These are phyloP conservation scores for Yarrowia keelungensis DNA, from an alignment of 805 yeast species.

Conservation along the genomic window DNA sequence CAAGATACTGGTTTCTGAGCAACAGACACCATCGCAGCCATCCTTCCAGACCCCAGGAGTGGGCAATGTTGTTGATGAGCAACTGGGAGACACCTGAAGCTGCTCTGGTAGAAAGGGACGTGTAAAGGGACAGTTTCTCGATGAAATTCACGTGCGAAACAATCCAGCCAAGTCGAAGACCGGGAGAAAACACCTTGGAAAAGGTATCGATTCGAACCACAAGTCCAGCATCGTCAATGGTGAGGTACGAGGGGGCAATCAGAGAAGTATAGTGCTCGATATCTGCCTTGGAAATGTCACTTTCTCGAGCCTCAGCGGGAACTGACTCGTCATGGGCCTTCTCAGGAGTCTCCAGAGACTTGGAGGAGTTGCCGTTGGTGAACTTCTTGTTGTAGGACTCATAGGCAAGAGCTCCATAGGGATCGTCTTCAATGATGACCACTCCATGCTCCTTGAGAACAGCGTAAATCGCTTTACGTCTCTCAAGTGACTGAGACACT, in stretches of 20 bases:
- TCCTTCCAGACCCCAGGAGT: conserved; percentile 33
- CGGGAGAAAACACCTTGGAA: conserved; percentile 82
- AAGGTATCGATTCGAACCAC: conserved; percentile 80
- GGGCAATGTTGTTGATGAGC: conserved; percentile 31
- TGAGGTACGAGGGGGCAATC: conserved; percentile 67
- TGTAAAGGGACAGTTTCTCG: conserved; percentile 50
- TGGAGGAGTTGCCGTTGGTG: neutral
- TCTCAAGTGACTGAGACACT: conserved; percentile 62
- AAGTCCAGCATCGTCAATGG: conserved; percentile 78
- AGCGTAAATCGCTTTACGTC: conserved; percentile 65
- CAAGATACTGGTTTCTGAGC: conserved; percentile 27
- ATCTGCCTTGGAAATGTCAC: conserved; percentile 49
- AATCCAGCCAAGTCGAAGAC: conserved; percentile 75
- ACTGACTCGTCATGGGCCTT: conserved; percentile 8
- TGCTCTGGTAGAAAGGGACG: conserved; percentile 19
- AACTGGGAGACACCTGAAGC: conserved; percentile 24
- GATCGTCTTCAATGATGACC: conserved; percentile 82
- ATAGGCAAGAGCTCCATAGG: conserved; percentile 78
- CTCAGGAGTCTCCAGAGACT: conserved; percentile 8
- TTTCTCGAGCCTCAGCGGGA: neutral
- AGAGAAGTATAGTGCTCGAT: conserved; percentile 58
- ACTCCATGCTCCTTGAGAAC: conserved; percentile 72
- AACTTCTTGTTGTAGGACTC: conserved; percentile 44
- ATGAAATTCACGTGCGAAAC: conserved; percentile 66
- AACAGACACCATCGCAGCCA: conserved; percentile 21